These are phyloP conservation scores for Alternaria gansuensis DNA, from an alignment of 2,329 filamentous ascomycete species.

Conservation along the genomic window DNA sequence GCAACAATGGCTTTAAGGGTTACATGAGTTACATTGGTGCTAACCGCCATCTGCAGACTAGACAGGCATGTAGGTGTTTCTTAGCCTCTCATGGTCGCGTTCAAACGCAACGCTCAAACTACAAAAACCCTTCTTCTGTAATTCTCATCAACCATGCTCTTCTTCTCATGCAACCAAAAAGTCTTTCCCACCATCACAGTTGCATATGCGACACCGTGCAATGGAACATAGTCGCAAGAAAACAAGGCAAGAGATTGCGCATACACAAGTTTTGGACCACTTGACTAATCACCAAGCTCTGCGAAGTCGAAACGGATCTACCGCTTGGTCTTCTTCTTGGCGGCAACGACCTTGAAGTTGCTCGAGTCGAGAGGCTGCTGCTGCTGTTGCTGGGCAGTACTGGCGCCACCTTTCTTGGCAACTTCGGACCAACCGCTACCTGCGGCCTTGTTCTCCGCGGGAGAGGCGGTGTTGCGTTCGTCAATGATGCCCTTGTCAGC, in stretches of 20 bases:
- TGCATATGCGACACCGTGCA: not conserved
- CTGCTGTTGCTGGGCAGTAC: slow-evolving; percentile 52
- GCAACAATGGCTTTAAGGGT: not conserved
- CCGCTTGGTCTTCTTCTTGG: slow-evolving; percentile 82
- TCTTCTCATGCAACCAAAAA: not conserved
- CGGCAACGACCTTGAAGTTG: slow-evolving; percentile 87
- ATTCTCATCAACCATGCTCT: not conserved
- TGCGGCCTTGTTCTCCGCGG: slow-evolving; percentile 53
- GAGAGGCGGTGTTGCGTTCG: slow-evolving; percentile 67
- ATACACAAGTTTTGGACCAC: not conserved
- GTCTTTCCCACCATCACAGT: not conserved
- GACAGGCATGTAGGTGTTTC: too few species aligned
- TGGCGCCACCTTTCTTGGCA: slow-evolving; percentile 88
- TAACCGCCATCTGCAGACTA: not conserved
- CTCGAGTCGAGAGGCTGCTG: slow-evolving; percentile 58
- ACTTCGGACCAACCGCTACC: slow-evolving; percentile 93
- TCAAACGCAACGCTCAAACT: not conserved
- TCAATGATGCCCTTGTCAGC: slow-evolving; percentile 91
- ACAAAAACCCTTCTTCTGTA: not conserved
- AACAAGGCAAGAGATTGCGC: not conserved
- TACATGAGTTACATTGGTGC: not conserved
- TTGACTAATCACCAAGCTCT: not conserved
- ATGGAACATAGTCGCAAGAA: not conserved
- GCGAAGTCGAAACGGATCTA: slow-evolving; percentile 25
- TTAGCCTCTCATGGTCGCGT: not conserved